A percentile compares a stretch with the other conserved stretches of the same genome.
phyloP scores from a whole-genome alignment of 2,329 filamentous ascomycete genomes.

The Chrysoporthe puriensis region DNA sequence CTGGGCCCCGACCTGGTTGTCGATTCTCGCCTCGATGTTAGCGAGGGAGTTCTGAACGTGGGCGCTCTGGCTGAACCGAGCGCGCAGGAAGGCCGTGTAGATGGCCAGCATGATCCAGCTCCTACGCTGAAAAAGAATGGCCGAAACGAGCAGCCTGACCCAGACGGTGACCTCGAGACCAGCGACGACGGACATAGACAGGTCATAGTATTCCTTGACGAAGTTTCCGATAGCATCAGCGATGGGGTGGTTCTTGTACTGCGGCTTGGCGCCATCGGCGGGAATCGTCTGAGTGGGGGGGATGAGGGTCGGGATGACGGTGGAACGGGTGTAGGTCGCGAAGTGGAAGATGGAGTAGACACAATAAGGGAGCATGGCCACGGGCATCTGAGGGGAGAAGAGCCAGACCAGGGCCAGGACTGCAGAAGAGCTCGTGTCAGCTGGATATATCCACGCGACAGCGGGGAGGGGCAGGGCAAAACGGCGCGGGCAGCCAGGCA shows the following conservation, averaged over 20 bases:
- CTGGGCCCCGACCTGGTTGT: constrained; percentile 83
- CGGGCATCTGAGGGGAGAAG: constrained; percentile 82
- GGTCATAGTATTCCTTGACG: constrained; percentile 97
- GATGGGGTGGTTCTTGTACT: constrained; percentile 59
- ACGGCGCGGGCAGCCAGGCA: constrained; percentile 29
- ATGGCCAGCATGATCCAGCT: constrained; percentile 85
- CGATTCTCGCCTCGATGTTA: constrained; percentile 73
- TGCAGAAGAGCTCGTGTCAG: constrained; percentile 42
- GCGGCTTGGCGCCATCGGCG: constrained; percentile 61
- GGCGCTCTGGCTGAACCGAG: constrained; percentile 84
- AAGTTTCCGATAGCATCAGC: constrained; percentile 87
- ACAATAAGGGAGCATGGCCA: constrained; percentile 90
- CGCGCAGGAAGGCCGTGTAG: constrained; percentile 92
- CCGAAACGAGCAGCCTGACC: constrained; percentile 78
- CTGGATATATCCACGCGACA: not conserved
- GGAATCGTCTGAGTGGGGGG: constrained; percentile 62
- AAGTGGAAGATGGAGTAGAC: constrained; percentile 99
- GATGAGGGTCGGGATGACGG: constrained; percentile 84
- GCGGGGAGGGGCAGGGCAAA: not conserved
- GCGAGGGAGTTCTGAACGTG: constrained; percentile 87
- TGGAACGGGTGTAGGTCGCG: constrained; percentile 91
- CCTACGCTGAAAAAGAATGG: constrained; percentile 84
- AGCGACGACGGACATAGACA: constrained; percentile 91
- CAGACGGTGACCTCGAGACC: constrained; percentile 86
- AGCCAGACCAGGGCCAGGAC: constrained; percentile 97